Conservation (phyloP, 1,284 basidiomycete species). For the Termitomyces sp. region DNA sequence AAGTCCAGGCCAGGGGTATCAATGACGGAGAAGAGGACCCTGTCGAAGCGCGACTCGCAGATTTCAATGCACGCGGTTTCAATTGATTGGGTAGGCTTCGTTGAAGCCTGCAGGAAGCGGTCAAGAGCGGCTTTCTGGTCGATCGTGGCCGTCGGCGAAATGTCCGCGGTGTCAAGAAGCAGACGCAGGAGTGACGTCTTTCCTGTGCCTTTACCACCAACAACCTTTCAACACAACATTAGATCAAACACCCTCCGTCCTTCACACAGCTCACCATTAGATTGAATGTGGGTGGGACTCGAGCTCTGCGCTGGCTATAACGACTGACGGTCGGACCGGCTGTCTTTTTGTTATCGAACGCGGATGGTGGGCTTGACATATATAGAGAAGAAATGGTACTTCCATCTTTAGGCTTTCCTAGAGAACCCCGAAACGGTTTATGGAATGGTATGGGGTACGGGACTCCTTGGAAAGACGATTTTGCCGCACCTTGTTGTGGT, state of each 20-base stretch:
- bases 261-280: constrained; percentile 55
- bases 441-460: constrained; percentile 66
- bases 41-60: constrained; percentile 72
- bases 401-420: constrained; percentile 37
- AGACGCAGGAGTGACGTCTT: constrained; percentile 71
- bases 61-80: constrained; percentile 69
- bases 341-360: constrained; percentile 47
- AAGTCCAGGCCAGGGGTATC: constrained; percentile 82
- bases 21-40: constrained; percentile 68
- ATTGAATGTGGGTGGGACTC: constrained; percentile 74
- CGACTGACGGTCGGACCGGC: constrained; percentile 35
- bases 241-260: constrained; percentile 11
- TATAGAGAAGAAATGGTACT: constrained; percentile 64
- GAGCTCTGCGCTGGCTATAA: constrained; percentile 53
- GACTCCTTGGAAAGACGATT: constrained; percentile 52
- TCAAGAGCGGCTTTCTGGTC: constrained; percentile 63
- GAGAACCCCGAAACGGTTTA: constrained; percentile 63
- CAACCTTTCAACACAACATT: constrained; percentile 45
- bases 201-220: constrained; percentile 71
- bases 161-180: constrained; percentile 70
- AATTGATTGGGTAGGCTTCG: constrained; percentile 56
- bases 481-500: constrained; percentile 56
- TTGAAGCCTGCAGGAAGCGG: constrained; percentile 50
- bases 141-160: constrained; percentile 62
- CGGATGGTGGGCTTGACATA: constrained; percentile 53